Evolutionary conservation across 371 early-diverging fungal genomes (phyloP).

Genomic region (Phascolomyces articulosus): DNA sequence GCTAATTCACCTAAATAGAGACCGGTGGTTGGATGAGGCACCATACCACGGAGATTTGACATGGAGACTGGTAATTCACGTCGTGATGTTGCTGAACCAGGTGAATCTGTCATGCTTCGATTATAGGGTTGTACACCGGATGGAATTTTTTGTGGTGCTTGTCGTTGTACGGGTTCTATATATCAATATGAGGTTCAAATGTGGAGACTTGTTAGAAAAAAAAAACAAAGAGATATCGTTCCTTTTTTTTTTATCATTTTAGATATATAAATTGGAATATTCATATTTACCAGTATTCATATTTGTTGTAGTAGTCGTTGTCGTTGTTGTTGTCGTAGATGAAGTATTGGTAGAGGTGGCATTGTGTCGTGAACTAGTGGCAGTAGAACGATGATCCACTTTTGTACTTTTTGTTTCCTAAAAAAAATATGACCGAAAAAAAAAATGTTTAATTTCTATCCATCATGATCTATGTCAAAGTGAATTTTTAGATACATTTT

Average conservation of each 20-base stretch:
- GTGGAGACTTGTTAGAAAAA: too few relatives aligned
- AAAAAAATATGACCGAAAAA: too few relatives aligned
- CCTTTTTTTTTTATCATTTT: too few relatives aligned
- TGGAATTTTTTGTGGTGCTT: conserved; percentile 19
- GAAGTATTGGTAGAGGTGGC: too few relatives aligned
- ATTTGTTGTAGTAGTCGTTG: not conserved
- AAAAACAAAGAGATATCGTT: too few relatives aligned
- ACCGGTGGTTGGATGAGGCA: conserved; percentile 38
- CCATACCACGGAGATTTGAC: conserved; percentile 31
- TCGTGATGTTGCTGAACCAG: conserved; percentile 14
- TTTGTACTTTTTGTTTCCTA: not conserved
- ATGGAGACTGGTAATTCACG: conserved; percentile 34
- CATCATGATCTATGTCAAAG: too few relatives aligned
- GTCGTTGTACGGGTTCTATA: conserved; percentile 1
- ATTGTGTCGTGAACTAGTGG: not conserved
- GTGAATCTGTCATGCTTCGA: conserved; percentile 13
- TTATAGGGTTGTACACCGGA: conserved; percentile 25
- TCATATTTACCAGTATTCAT: not conserved
- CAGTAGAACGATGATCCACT: not conserved
- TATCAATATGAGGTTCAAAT: too few relatives aligned
- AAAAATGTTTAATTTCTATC: too few relatives aligned
- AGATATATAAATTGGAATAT: too few relatives aligned
- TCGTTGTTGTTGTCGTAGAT: too few relatives aligned
- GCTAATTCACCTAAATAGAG: conserved; percentile 53
- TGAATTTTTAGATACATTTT: too few relatives aligned